These are phyloP conservation scores for Vanderwaltozyma polyspora DNA, from an alignment of 805 yeast genomes.

Conservation along the genomic window DNA sequence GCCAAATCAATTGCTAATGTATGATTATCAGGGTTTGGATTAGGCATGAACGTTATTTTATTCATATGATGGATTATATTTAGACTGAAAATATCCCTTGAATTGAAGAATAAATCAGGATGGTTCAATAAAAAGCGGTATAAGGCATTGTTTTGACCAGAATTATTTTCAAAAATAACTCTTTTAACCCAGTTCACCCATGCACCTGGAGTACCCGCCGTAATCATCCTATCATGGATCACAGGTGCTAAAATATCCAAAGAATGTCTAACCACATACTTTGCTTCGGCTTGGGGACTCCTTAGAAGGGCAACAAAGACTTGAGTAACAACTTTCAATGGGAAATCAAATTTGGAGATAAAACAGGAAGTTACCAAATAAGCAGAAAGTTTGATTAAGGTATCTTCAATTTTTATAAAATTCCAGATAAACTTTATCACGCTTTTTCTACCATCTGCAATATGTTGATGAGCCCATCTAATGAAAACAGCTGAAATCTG, in stretches of 20 bases:
- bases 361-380: conserved; percentile 80
- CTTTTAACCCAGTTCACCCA: conserved; percentile 96
- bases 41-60: conserved; percentile 66
- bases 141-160: conserved; percentile 74
- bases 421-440: conserved; percentile 93
- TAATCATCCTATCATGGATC: conserved; percentile 52
- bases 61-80: conserved; percentile 89
- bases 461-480: conserved; percentile 49
- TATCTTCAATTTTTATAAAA: conserved; percentile 78
- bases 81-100: conserved; percentile 81
- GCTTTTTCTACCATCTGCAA: conserved; percentile 61
- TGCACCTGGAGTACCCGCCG: conserved; percentile 36
- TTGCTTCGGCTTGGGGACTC: conserved; percentile 76
- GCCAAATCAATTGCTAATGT: conserved; percentile 81
- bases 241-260: conserved; percentile 83
- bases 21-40: conserved; percentile 73
- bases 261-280: conserved; percentile 75
- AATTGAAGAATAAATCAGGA: conserved; percentile 70
- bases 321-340: conserved; percentile 78
- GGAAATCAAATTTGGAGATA: conserved; percentile 79
- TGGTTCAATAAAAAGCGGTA: conserved; percentile 84
- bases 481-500: conserved; percentile 73
- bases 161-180: conserved; percentile 80
- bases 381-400: conserved; percentile 82
- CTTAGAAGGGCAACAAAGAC: conserved; percentile 82